Percentiles rank a stretch among this genome's conserved stretches.
phyloP scores from a whole-genome alignment of 2,329 filamentous ascomycete genomes.

The Colletotrichum echinochloae region DNA sequence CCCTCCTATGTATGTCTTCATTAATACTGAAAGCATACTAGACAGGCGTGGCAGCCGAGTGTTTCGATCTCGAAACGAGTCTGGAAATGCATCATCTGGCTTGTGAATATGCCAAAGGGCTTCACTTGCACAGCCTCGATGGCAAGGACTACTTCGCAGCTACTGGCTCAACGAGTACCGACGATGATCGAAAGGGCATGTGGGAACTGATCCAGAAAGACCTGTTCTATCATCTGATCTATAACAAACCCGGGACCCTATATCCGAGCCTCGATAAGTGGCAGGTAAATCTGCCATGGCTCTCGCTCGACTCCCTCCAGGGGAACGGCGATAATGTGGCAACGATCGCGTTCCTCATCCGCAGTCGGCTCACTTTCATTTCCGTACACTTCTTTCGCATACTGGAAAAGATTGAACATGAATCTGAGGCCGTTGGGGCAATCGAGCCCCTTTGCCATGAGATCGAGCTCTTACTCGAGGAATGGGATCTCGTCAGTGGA shows the following conservation, averaged over 20 bases:
- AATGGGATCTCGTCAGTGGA: slow-evolving; percentile 47
- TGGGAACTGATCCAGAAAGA: slow-evolving; percentile 52
- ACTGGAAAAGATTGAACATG: background rate
- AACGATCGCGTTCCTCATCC: slow-evolving; percentile 47
- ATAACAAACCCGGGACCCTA: slow-evolving; percentile 48
- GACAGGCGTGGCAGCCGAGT: slow-evolving; percentile 47
- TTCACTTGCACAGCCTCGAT: slow-evolving; percentile 49
- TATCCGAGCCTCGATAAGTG: slow-evolving; percentile 44
- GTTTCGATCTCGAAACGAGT: slow-evolving; percentile 49
- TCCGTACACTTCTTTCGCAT: slow-evolving; percentile 47
- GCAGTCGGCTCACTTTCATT: slow-evolving; percentile 47
- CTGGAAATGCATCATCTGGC: slow-evolving; percentile 48
- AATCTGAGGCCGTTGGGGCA: slow-evolving; percentile 14
- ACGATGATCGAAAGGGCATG: slow-evolving; percentile 47
- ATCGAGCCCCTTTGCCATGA: slow-evolving; percentile 44
- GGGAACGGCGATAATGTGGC: slow-evolving; percentile 42
- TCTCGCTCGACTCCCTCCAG: slow-evolving; percentile 44
- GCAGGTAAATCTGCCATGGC: slow-evolving; percentile 50
- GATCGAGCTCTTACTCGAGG: slow-evolving; percentile 45
- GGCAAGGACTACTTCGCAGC: slow-evolving; percentile 40
- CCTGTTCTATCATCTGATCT: slow-evolving; percentile 48
- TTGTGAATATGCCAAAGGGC: slow-evolving; percentile 48
- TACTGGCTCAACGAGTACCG: slow-evolving; percentile 12
- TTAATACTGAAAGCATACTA: background rate
- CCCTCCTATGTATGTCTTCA: background rate